Evolutionary conservation across 495 filamentous ascomycete genomes (phyloP).

Genomic region (Annulohypoxylon maeteangense): DNA sequence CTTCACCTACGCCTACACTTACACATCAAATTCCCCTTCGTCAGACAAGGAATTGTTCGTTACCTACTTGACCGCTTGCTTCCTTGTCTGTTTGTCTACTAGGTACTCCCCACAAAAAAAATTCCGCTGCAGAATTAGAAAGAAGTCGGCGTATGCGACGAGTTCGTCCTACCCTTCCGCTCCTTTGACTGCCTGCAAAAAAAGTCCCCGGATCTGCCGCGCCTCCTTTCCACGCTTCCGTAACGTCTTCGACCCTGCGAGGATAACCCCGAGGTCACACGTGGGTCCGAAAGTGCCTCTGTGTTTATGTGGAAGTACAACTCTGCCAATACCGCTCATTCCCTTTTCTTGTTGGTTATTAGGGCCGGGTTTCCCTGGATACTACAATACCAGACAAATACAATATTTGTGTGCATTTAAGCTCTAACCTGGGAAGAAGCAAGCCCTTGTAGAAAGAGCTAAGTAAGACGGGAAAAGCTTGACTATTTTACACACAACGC

Average conservation of each 20-base stretch:
- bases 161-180: slow-evolving; percentile 33
- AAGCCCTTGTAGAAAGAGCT: slow-evolving; percentile 23
- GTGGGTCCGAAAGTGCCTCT: slow-evolving; percentile 38
- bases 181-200: slow-evolving; percentile 32
- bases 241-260: slow-evolving; percentile 34
- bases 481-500: slow-evolving; percentile 25
- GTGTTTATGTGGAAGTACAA: slow-evolving; percentile 33
- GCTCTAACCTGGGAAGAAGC: slow-evolving; percentile 14
- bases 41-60: slow-evolving; percentile 16
- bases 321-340: slow-evolving; percentile 41
- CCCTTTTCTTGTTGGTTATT: slow-evolving; percentile 35
- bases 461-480: slow-evolving; percentile 9
- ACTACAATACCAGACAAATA: slow-evolving; percentile 22
- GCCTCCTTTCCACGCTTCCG: slow-evolving; percentile 36
- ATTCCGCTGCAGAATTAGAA: slow-evolving; percentile 27
- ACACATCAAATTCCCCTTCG: slow-evolving; percentile 9
- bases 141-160: slow-evolving; percentile 39
- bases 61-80: slow-evolving; percentile 31
- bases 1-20: background rate
- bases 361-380: slow-evolving; percentile 35
- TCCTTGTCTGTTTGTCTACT: slow-evolving; percentile 9
- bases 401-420: slow-evolving; percentile 27
- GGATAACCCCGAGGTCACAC: slow-evolving; percentile 39
- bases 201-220: slow-evolving; percentile 37
- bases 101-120: slow-evolving; percentile 40